Evolutionary conservation across 2,329 filamentous ascomycete genomes (phyloP).

Genomic region (Colletotrichum liaoningense): DNA sequence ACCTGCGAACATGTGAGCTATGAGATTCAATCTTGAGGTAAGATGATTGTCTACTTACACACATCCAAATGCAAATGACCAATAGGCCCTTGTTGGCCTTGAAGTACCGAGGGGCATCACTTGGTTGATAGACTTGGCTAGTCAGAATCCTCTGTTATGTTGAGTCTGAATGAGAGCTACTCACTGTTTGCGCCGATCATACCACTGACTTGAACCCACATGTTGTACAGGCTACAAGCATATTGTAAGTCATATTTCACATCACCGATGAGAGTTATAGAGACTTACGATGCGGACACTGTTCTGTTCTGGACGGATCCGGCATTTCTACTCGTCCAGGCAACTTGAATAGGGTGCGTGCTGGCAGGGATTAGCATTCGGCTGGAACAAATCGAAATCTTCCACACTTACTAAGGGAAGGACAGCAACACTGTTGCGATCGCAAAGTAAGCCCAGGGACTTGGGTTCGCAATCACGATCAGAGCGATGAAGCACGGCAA

Average conservation of each 20-base stretch:
- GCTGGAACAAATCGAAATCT: neutral
- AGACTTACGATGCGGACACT: conserved; percentile 61
- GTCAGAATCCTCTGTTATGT: conserved; percentile 19
- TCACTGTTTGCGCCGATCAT: conserved; percentile 47
- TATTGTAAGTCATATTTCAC: neutral
- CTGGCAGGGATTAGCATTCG: conserved; percentile 31
- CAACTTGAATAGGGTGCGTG: conserved; percentile 66
- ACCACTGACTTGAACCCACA: conserved; percentile 51
- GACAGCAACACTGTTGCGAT: conserved; percentile 60
- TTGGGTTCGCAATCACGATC: conserved; percentile 49
- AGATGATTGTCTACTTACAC: conserved; percentile 43
- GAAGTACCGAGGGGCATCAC: conserved; percentile 49
- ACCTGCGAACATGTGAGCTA: conserved; percentile 42
- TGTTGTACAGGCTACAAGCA: conserved; percentile 59
- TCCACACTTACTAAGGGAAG: conserved; percentile 57
- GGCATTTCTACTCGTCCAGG: conserved; percentile 67
- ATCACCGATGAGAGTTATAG: neutral
- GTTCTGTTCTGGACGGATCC: conserved; percentile 69
- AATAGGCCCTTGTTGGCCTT: conserved; percentile 52
- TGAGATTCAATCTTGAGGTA: rapidly evolving
- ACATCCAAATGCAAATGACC: conserved; percentile 52
- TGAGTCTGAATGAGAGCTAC: neutral
- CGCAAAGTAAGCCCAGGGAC: conserved; percentile 60
- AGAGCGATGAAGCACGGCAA: conserved; percentile 65
- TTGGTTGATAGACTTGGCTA: conserved; percentile 47